Conservation (phyloP, 371 early-diverging fungal species). For the Nematocida sp. region DNA sequence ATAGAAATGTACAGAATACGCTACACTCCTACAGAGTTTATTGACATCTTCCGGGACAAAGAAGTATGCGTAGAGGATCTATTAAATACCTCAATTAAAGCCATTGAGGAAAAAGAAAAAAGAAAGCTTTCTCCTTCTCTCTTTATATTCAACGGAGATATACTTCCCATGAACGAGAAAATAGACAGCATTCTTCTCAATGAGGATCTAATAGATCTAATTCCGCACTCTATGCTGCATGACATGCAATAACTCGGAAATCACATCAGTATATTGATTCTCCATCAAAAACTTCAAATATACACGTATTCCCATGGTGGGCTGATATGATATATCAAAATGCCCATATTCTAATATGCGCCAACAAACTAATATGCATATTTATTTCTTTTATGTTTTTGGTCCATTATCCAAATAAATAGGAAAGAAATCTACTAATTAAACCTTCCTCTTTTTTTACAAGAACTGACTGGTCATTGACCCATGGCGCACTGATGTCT, state of each 20-base stretch:
- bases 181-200: slow-evolving; percentile 11
- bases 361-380: background rate
- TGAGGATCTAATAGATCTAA: slow-evolving; percentile 31
- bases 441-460: slow-evolving; percentile 61
- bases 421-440: slow-evolving; percentile 54
- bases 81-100: background rate
- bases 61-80: slow-evolving; percentile 10
- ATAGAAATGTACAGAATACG: slow-evolving; percentile 7
- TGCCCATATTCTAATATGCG: background rate
- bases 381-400: background rate
- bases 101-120: background rate
- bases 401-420: slow-evolving; percentile 66
- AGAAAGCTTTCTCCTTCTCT: background rate
- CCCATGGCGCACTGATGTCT: slow-evolving; percentile 24
- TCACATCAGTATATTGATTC: background rate
- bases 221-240: background rate
- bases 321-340: background rate
- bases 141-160: slow-evolving; percentile 38
- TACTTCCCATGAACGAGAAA: background rate
- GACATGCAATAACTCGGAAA: background rate
- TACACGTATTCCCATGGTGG: background rate
- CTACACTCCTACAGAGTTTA: background rate
- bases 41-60: background rate
- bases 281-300: background rate
- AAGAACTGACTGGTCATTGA: slow-evolving; percentile 43